Evolutionary conservation across 2,329 filamentous ascomycete genomes (phyloP), one percentile per base, ranked within the genome.

Genomic region (Drechslerella dactyloides): DNA sequence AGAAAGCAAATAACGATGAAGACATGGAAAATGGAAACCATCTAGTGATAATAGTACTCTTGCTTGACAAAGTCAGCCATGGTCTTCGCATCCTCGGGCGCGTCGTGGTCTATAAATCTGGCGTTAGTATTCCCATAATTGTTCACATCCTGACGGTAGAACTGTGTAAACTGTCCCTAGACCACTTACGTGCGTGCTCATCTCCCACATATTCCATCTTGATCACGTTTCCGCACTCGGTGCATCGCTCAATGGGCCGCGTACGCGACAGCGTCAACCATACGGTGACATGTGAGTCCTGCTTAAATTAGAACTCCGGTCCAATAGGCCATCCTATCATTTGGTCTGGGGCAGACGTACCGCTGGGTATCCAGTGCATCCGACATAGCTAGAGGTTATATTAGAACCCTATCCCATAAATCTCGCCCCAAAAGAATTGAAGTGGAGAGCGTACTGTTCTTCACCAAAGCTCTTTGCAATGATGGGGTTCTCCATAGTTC

Each of bases 151-250:
- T 17, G 24, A 51, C 62, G 61, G 52, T 75, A 44, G 5, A n/a
- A 48, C 4, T 21, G 8, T 2, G 15, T 23, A 4, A 2, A 69
- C 79, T 75, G 44, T 75, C 76, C 74, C 81, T 44, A 19, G 17
- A 11, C 82, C 77, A 83, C 82, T 80, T 90, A 78, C 84, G 82
- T 80, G 93, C 88, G 76, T 94, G 90, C 79, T 88, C 81, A 57
- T 92, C 88, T 74, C 94, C 94, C 76, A 96, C 83, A 82, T 96
- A 99, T 80, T 97, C 89, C 90, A 97, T 94, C 89, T 96, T 96
- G 85, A 96, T 93, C 77, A 94, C 91, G 81, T 88, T 91, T 77
- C 94, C 94, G 83, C 94, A 99, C 85, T 99, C 94, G 79, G 88
- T 88, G 88, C 94, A 99, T 81, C 94, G 91, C 85, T 96, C 91